Percentiles rank a stretch among this genome's conserved stretches.
Evolutionary conservation across 306 rosid species (phyloP).

Genomic region (Mimosa bimucronata): DNA sequence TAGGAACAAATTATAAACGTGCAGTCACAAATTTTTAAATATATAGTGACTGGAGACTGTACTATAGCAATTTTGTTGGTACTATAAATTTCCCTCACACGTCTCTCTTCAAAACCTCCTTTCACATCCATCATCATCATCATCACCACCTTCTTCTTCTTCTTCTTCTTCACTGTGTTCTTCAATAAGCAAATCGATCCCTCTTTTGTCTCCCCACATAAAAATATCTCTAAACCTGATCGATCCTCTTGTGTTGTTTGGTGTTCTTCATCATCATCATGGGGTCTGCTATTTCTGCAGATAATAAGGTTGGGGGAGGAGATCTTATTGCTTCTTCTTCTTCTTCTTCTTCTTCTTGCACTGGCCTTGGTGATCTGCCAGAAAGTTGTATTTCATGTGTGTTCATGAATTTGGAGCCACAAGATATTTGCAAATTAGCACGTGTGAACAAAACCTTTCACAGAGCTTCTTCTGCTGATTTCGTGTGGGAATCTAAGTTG

Average conservation of each 20-base stretch:
- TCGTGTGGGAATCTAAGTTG: slow-evolving; percentile 74
- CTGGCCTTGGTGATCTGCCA: slow-evolving; percentile 66
- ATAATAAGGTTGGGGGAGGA: not conserved
- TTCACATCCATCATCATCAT: not conserved
- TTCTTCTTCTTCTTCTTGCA: not conserved
- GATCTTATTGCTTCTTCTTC: not conserved
- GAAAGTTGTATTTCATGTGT: slow-evolving; percentile 69
- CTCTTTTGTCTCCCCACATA: not conserved
- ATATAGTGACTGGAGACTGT: too few relatives aligned
- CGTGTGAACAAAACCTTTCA: slow-evolving; percentile 56
- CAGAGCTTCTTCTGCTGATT: slow-evolving; percentile 73
- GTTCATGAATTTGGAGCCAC: slow-evolving; percentile 60
- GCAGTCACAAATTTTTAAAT: not conserved
- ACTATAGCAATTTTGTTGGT: not conserved
- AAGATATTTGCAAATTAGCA: slow-evolving; percentile 74
- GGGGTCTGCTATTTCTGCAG: slow-evolving; percentile 65
- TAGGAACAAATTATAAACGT: not conserved
- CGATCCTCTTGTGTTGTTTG: not conserved
- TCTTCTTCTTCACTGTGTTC: slow-evolving; percentile 25
- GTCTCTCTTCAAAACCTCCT: not conserved
- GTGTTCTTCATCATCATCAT: slow-evolving; percentile 32
- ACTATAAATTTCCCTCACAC: not conserved
- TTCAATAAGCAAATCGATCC: too few relatives aligned
- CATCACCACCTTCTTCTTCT: not conserved
- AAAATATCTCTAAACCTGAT: not conserved